Conservation (phyloP, 2,329 filamentous ascomycete genomes). For the Colletotrichum noveboracense region DNA sequence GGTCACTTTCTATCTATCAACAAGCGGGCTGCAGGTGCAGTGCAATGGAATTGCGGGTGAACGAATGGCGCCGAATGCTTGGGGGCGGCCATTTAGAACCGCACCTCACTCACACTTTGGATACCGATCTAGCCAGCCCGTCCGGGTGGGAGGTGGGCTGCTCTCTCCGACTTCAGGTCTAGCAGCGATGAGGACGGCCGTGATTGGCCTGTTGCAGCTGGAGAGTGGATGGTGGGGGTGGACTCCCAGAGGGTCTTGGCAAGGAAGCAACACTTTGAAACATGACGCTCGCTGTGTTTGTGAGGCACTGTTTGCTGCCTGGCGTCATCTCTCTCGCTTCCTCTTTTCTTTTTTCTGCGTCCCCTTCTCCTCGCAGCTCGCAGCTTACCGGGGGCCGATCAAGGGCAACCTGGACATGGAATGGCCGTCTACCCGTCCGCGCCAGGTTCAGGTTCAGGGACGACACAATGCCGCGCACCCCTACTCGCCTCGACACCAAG, state of each 20-base stretch:
- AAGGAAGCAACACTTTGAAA: constrained; percentile 1
- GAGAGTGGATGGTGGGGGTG: constrained; percentile 18
- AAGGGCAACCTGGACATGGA: neutral
- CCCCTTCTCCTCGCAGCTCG: neutral
- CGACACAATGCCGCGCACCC: neutral
- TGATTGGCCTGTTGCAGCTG: neutral
- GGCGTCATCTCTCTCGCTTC: neutral
- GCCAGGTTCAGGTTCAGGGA: neutral
- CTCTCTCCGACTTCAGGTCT: neutral
- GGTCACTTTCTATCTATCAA: neutral
- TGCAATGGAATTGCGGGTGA: neutral
- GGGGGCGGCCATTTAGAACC: neutral
- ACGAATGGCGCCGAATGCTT: neutral
- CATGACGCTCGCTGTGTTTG: constrained; percentile 10
- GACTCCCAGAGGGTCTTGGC: constrained; percentile 5
- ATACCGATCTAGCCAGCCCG: neutral
- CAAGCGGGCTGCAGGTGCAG: neutral
- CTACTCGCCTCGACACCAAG: neutral
- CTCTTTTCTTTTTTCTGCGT: neutral
- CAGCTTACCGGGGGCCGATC: neutral
- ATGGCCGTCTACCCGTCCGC: neutral
- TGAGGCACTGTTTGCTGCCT: neutral
- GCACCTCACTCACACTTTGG: neutral
- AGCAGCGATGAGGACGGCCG: neutral
- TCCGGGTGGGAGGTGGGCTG: neutral